A percentile compares a stretch with the other conserved stretches of the same genome.
Conservation (phyloP, 352 stramenopile genomes). For the Globisporangium perplexum region DNA sequence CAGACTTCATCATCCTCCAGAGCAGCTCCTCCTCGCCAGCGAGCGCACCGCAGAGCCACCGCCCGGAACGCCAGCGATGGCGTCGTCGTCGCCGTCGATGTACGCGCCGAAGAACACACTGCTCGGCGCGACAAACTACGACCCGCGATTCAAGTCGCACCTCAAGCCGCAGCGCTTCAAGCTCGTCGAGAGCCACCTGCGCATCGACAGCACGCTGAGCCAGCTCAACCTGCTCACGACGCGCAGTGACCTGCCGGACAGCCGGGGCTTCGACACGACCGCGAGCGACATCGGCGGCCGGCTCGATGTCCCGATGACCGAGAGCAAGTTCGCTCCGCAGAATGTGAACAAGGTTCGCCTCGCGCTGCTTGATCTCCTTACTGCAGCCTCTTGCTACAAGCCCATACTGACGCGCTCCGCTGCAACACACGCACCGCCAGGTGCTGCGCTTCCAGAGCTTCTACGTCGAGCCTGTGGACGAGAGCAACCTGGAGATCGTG, state of each 20-base stretch:
- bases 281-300: constrained; percentile 61
- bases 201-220: constrained; percentile 56
- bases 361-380: too few relatives aligned
- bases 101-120: constrained; percentile 64
- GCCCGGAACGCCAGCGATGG: too few relatives aligned
- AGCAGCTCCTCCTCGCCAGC: too few relatives aligned
- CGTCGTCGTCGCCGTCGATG: constrained; percentile 37
- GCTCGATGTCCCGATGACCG: constrained; percentile 20
- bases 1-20: too few relatives aligned
- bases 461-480: constrained; percentile 78
- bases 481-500: constrained; percentile 76
- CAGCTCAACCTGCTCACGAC: constrained; percentile 59
- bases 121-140: constrained; percentile 67
- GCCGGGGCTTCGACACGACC: constrained; percentile 51
- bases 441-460: constrained; percentile 85
- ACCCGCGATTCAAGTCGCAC: constrained; percentile 55
- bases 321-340: constrained; percentile 80
- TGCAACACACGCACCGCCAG: constrained; percentile 6
- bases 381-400: too few relatives aligned
- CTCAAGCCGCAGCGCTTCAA: constrained; percentile 82
- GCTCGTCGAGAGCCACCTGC: constrained; percentile 46
- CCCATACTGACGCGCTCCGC: neutral
- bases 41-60: too few relatives aligned
- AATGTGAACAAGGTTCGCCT: constrained; percentile 52
- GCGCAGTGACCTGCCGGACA: constrained; percentile 47